These are phyloP conservation scores for Saccharum spontaneum DNA, from an alignment of 176 grass and related monocot genomes.

Conservation along the genomic window DNA sequence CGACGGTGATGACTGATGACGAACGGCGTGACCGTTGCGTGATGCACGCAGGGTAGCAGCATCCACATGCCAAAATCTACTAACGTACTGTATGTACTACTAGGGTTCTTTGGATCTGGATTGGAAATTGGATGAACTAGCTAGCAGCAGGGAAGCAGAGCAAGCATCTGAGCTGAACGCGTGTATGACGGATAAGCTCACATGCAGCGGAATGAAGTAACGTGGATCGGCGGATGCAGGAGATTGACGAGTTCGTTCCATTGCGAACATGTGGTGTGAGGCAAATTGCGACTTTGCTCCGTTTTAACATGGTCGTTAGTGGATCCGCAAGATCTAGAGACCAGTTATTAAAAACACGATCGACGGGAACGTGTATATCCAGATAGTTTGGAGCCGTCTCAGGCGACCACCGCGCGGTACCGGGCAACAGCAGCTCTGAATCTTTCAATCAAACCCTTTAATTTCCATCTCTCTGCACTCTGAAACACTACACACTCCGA, in stretches of 20 bases:
- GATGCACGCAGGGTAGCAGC: not conserved
- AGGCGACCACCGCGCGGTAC: not conserved
- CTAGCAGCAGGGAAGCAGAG: not conserved
- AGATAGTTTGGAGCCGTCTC: not conserved
- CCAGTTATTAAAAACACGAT: not conserved
- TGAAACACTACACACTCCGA: not conserved
- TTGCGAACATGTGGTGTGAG: not conserved
- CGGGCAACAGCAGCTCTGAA: not conserved
- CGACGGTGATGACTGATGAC: conserved; percentile 20
- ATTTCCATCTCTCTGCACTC: not conserved
- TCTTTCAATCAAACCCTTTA: not conserved
- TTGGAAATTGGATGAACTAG: not conserved
- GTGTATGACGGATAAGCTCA: not conserved
- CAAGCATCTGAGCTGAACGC: not conserved
- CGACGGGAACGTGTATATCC: not conserved
- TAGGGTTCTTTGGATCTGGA: not conserved
- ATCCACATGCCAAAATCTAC: not conserved
- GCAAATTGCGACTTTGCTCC: not conserved
- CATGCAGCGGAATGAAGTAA: conserved; percentile 15
- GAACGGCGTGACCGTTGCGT: conserved; percentile 22
- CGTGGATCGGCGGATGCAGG: not conserved
- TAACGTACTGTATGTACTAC: too few relatives aligned
- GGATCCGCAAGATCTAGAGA: not conserved
- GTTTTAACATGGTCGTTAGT: not conserved
- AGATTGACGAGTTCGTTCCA: not conserved